Base-by-base conservation (phyloP, 345 rosid species). In the Bruguiera gymnorhiza region DNA sequence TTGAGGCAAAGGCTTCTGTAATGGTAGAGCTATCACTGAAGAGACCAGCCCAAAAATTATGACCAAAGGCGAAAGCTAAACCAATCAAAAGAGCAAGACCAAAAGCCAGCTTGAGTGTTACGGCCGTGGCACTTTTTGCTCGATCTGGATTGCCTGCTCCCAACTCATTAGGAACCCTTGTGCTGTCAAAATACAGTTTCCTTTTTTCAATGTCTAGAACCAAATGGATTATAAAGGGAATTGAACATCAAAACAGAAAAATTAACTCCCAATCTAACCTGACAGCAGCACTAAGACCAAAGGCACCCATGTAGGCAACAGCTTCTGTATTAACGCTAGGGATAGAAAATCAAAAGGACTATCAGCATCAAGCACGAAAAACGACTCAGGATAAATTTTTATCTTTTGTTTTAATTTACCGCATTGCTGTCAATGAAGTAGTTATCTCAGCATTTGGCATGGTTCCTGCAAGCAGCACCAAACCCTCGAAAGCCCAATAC, bases 121-220 rank as follows among this genome's bases (percentile, higher is more conserved):
- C 80, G 0, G 10, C 48, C 80, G 82, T 85, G 13, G 91, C 93
- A 15, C 68, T 80, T 71, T 85, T 87, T 19, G 93, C 95, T 36
- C 48, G 58, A 15, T 63, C 54, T 13, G 84, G 58, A 26, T 79
- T 81, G 59, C 76, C 59, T 55, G 59, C 16, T 3, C 59, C 59
- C 27, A 89, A 61, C 67, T 89, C 94, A 52, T 93, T 91, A 1
- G 97, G 88, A 67, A 91, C 92, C 63, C 94, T 88, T 13, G 98
- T 91, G 78, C 98, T 91, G 74, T 34, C 37, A 60, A 0, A 13
- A 53, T 20, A 9, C 69, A 55, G 3, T 36, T 62, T 18, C 43
- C 4, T 21, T 2, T 31, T 31, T n/a, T 63, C 48, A 50, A 51
- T 20, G 32, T 9, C 18, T 1, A 27, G 21, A 13, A 56, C 11